phyloP scores from a whole-genome alignment of 306 rosid genomes.

The Vigna mungo region DNA sequence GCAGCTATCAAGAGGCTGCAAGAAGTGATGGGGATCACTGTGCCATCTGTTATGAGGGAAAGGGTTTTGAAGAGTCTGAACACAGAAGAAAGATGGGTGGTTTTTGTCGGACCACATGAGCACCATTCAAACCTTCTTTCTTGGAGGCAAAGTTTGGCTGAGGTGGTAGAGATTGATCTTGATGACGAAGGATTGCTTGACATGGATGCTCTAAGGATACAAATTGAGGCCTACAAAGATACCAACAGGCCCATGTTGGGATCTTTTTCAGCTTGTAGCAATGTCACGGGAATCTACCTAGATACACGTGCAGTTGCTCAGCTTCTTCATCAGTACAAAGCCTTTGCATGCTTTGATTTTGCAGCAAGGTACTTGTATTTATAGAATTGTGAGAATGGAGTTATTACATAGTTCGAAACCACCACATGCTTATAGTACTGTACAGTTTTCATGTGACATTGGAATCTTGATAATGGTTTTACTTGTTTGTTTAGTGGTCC shows the following conservation, averaged over 20 bases:
- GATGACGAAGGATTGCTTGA: slow-evolving; percentile 66
- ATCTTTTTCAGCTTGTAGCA: slow-evolving; percentile 89
- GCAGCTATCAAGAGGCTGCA: slow-evolving; percentile 85
- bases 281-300: slow-evolving; percentile 77
- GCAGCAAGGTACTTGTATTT: slow-evolving; percentile 73
- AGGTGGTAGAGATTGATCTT: slow-evolving; percentile 78
- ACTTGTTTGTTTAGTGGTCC: slow-evolving; percentile 62
- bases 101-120: slow-evolving; percentile 88
- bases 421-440: neutral
- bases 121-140: slow-evolving; percentile 91
- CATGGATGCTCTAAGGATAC: slow-evolving; percentile 55
- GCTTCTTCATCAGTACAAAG: slow-evolving; percentile 76
- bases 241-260: slow-evolving; percentile 74
- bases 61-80: slow-evolving; percentile 43
- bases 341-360: slow-evolving; percentile 81
- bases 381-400: slow-evolving; percentile 29
- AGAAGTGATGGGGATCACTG: slow-evolving; percentile 79
- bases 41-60: slow-evolving; percentile 70
- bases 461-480: neutral
- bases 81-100: slow-evolving; percentile 76
- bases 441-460: neutral
- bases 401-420: neutral
- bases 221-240: slow-evolving; percentile 56
- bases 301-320: slow-evolving; percentile 72
- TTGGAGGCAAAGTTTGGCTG: slow-evolving; percentile 85